Evolutionary conservation across 176 grass and related monocot species (phyloP).

Genomic region (Triticum monococcum): DNA sequence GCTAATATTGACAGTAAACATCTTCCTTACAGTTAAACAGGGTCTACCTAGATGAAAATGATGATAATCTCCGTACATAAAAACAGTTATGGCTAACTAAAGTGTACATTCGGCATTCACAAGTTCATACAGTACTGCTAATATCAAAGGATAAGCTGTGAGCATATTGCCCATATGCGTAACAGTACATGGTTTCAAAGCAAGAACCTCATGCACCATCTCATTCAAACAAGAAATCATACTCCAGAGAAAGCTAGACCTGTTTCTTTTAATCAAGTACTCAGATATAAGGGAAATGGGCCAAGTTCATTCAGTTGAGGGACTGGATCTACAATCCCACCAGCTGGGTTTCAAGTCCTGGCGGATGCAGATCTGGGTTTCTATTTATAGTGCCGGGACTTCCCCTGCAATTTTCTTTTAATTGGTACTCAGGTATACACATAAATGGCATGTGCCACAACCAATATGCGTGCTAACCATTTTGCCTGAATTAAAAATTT

Average conservation of each 20-base stretch:
- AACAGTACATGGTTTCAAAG: not conserved
- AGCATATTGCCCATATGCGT: not conserved
- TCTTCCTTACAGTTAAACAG: not conserved
- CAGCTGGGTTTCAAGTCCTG: not conserved
- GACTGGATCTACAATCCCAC: not conserved
- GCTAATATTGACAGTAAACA: not conserved
- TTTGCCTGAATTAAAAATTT: not conserved
- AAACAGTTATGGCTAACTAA: not conserved
- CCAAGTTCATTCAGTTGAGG: not conserved
- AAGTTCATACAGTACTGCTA: not conserved
- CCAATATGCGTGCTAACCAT: not conserved
- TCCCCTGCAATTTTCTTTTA: not conserved
- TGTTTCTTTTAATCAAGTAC: not conserved
- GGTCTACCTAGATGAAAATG: not conserved
- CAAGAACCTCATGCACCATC: not conserved
- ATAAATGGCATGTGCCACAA: not conserved
- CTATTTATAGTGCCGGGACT: not conserved
- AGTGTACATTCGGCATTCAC: not conserved
- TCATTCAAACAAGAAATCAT: not conserved
- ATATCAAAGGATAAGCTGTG: not conserved
- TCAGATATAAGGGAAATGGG: not conserved
- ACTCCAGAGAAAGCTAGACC: not conserved
- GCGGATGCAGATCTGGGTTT: not conserved
- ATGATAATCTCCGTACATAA: not conserved
- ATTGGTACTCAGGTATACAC: too few species aligned